Conservation (phyloP, 2,329 filamentous ascomycete species). For the Endocalyx cinctus region DNA sequence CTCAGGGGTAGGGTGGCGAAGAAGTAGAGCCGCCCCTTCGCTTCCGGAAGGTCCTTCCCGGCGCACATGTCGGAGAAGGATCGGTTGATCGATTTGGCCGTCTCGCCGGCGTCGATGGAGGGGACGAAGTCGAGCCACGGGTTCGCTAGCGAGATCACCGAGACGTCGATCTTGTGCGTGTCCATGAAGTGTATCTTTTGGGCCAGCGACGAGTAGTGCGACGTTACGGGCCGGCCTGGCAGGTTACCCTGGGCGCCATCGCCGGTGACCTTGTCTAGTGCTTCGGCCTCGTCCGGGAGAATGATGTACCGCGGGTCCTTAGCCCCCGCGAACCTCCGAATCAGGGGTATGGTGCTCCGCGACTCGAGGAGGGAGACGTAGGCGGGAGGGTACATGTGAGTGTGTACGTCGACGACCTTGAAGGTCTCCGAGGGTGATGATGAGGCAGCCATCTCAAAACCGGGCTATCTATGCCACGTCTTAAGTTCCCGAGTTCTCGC, state of each 20-base stretch:
- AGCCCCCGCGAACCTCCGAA: conserved; percentile 58
- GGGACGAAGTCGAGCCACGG: conserved; percentile 87
- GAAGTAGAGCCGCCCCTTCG: conserved; percentile 69
- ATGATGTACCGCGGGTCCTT: conserved; percentile 62
- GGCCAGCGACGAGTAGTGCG: conserved; percentile 74
- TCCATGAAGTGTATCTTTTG: conserved; percentile 88
- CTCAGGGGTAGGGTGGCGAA: conserved; percentile 80
- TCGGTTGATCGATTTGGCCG: conserved; percentile 67
- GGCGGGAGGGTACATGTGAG: conserved; percentile 63
- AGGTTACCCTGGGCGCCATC: conserved; percentile 40
- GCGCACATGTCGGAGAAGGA: conserved; percentile 72
- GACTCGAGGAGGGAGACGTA: conserved; percentile 59
- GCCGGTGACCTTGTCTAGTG: conserved; percentile 45
- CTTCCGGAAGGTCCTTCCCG: conserved; percentile 25
- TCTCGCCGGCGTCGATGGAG: conserved; percentile 53
- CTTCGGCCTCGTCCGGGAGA: conserved; percentile 45
- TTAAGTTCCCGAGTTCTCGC: too few species aligned
- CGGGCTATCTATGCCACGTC: too few species aligned
- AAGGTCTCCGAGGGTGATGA: conserved; percentile 28
- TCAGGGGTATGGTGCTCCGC: conserved; percentile 61
- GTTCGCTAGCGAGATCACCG: conserved; percentile 84
- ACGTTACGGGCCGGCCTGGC: conserved; percentile 76
- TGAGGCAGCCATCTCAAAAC: neutral
- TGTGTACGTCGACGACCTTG: conserved; percentile 61
- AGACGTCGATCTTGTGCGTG: conserved; percentile 73